These are phyloP conservation scores for Odonthalia washingtoniensis DNA, from an alignment of 31 red algal species.

Conservation along the genomic window DNA sequence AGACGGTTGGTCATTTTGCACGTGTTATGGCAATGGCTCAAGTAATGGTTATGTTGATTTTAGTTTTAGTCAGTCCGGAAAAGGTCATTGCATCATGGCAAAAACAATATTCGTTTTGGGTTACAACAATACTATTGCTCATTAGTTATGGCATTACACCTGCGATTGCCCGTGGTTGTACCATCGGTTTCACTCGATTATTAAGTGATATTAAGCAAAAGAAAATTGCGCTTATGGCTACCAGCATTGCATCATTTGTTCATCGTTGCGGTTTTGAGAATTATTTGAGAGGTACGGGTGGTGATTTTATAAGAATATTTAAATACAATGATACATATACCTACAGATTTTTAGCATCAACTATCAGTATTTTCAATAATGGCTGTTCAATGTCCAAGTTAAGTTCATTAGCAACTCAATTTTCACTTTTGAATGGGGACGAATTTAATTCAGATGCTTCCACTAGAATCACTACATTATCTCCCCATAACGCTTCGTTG, in stretches of 20 bases:
- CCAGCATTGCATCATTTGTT: conserved; percentile 32
- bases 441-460: conserved; percentile 53
- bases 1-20: not conserved
- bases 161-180: conserved; percentile 51
- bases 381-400: conserved; percentile 36
- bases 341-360: conserved; percentile 40
- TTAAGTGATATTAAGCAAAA: conserved; percentile 40
- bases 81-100: conserved; percentile 54
- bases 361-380: conserved; percentile 15
- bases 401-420: conserved; percentile 55
- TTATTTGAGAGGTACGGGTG: conserved; percentile 52
- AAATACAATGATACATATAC: conserved; percentile 60
- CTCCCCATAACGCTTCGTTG: conserved; percentile 45
- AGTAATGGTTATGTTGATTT: conserved; percentile 3
- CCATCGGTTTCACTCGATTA: conserved; percentile 46
- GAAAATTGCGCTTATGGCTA: conserved; percentile 41
- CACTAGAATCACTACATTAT: conserved; percentile 22
- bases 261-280: conserved; percentile 47
- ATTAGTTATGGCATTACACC: conserved; percentile 55
- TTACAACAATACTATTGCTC: conserved; percentile 48
- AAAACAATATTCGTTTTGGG: conserved; percentile 69
- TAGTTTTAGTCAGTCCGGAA: conserved; percentile 51
- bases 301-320: conserved; percentile 49
- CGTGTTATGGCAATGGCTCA: conserved; percentile 47
- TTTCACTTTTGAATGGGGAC: conserved; percentile 61